Evolutionary conservation across 2,329 filamentous ascomycete genomes (phyloP).

Genomic region (Aspergillus sp.): DNA sequence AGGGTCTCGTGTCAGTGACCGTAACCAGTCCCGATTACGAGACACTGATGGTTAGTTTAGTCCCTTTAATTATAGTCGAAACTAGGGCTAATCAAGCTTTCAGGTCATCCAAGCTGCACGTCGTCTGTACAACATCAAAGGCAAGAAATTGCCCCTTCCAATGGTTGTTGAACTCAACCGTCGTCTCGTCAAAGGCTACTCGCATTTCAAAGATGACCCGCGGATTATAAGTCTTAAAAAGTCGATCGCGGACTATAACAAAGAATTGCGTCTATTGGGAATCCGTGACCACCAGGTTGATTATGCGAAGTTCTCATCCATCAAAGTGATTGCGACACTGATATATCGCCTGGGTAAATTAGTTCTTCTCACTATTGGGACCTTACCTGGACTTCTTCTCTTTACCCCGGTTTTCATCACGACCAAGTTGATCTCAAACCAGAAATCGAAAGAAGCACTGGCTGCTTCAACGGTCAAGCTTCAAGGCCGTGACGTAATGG

Average conservation of each 20-base stretch:
- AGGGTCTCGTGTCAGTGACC: slow-evolving; percentile 81
- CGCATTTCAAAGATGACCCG: slow-evolving; percentile 86
- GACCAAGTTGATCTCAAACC: slow-evolving; percentile 76
- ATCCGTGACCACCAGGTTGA: slow-evolving; percentile 93
- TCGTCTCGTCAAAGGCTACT: slow-evolving; percentile 85
- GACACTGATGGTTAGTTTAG: slow-evolving; percentile 71
- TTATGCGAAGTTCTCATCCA: slow-evolving; percentile 79
- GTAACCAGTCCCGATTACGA: slow-evolving; percentile 93
- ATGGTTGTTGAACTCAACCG: slow-evolving; percentile 94
- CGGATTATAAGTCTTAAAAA: slow-evolving; percentile 74
- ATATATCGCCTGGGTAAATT: slow-evolving; percentile 81
- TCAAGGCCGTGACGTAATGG: slow-evolving; percentile 83
- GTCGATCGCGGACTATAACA: slow-evolving; percentile 81
- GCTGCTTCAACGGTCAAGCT: slow-evolving; percentile 87
- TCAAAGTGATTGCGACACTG: slow-evolving; percentile 72
- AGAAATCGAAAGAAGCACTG: slow-evolving; percentile 79
- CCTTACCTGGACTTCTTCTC: slow-evolving; percentile 80
- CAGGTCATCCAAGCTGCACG: slow-evolving; percentile 88
- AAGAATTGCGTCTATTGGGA: slow-evolving; percentile 78
- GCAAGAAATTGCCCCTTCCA: slow-evolving; percentile 87
- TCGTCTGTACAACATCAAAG: slow-evolving; percentile 88
- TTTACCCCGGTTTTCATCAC: slow-evolving; percentile 87
- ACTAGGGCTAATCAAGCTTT: slow-evolving; percentile 29
- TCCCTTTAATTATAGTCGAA: background rate
- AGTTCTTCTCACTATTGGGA: slow-evolving; percentile 71